These are phyloP conservation scores for Colletotrichum navitas DNA, from an alignment of 2,329 filamentous ascomycete genomes.

Conservation along the genomic window DNA sequence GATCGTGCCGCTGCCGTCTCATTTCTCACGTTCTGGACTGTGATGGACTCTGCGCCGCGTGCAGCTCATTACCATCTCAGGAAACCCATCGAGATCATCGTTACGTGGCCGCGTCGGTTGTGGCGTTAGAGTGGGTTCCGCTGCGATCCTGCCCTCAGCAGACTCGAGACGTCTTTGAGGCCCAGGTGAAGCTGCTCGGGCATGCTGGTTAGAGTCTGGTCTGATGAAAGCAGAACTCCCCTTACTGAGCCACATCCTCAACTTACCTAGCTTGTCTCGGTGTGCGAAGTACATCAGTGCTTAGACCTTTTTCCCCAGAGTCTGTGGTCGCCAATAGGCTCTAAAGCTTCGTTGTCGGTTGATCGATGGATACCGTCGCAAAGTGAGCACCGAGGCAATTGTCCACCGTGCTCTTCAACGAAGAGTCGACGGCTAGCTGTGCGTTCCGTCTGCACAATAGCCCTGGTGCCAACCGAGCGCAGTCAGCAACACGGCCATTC, in stretches of 20 bases:
- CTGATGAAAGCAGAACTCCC: slow-evolving; percentile 30
- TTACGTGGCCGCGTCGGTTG: slow-evolving; percentile 9
- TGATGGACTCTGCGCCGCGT: slow-evolving; percentile 18
- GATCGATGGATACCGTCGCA: background rate
- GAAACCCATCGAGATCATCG: slow-evolving; percentile 34
- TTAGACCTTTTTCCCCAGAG: slow-evolving; percentile 12
- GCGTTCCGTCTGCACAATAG: slow-evolving; percentile 35
- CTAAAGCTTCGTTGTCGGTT: slow-evolving; percentile 17
- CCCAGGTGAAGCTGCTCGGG: slow-evolving; percentile 32
- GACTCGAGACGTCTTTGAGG: slow-evolving; percentile 34
- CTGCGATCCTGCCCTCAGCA: slow-evolving; percentile 5
- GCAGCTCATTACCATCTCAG: slow-evolving; percentile 26
- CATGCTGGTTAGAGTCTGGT: slow-evolving; percentile 28
- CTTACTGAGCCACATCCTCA: slow-evolving; percentile 14
- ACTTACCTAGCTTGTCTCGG: slow-evolving; percentile 11
- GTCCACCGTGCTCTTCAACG: background rate
- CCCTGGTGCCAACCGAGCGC: slow-evolving; percentile 14
- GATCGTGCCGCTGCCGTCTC: slow-evolving; percentile 33
- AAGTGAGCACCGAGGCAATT: background rate
- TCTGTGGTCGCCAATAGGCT: slow-evolving; percentile 16
- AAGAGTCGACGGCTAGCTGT: slow-evolving; percentile 35
- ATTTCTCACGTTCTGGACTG: slow-evolving; percentile 30
- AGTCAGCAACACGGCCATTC: slow-evolving; percentile 26
- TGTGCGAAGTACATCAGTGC: background rate
- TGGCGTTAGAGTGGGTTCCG: background rate